Conservation (phyloP, 176 grass and related monocot genomes). For the Oryza nivara region DNA sequence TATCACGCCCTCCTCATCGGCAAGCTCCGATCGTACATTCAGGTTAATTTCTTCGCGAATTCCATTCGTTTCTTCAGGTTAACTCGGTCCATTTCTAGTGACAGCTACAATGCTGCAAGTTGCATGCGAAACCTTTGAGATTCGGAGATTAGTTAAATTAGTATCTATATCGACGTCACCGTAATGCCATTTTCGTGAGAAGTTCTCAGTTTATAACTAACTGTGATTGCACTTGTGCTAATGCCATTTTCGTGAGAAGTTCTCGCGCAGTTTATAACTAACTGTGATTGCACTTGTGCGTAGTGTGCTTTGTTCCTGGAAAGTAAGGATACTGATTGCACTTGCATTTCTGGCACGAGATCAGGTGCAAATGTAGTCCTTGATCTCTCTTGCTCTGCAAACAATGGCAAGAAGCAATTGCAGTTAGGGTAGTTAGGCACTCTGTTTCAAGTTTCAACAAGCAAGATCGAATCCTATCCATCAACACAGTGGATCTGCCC, state of each 20-base stretch:
- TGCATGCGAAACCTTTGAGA: neutral
- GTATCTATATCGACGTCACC: neutral
- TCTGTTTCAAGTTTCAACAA: conserved; percentile 2
- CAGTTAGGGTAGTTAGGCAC: neutral
- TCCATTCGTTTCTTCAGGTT: neutral
- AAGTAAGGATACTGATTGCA: conserved; percentile 1
- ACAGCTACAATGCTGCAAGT: neutral
- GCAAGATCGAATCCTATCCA: neutral
- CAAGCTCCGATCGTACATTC: conserved; percentile 34
- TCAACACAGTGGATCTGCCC: neutral
- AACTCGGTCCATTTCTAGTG: neutral
- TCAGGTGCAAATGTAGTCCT: neutral
- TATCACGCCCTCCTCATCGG: conserved; percentile 52
- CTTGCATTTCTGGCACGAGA: neutral
- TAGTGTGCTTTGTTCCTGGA: neutral
- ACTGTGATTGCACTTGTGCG: neutral
- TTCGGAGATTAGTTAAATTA: conserved; percentile 9
- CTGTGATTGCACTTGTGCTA: neutral
- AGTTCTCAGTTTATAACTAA: neutral
- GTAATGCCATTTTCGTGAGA: neutral
- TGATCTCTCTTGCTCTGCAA: neutral
- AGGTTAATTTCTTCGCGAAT: neutral
- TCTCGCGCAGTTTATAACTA: neutral
- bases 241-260: neutral
- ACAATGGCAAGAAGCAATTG: neutral